Conservation (phyloP, 306 rosid genomes). For the Adenanthera pavonina region DNA sequence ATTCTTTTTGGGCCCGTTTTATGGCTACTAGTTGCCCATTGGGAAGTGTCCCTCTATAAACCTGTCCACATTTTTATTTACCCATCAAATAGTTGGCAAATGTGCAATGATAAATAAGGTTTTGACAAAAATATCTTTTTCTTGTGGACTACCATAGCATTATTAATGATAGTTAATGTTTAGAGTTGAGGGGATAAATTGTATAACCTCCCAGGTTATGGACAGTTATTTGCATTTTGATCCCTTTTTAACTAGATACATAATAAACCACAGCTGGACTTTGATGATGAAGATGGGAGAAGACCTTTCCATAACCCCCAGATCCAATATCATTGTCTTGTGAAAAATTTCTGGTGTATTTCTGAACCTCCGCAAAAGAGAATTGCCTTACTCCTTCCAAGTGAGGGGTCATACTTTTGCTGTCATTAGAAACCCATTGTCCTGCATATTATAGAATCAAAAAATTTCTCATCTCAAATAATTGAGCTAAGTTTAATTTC, state of each 20-base stretch:
- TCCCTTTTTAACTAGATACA: not conserved
- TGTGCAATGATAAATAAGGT: not conserved
- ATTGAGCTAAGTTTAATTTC: not conserved
- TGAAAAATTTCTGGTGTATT: slow-evolving; percentile 54
- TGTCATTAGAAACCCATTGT: slow-evolving; percentile 40
- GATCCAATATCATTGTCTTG: slow-evolving; percentile 40
- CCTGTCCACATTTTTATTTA: slow-evolving; percentile 41
- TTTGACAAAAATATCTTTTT: not conserved
- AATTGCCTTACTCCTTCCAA: slow-evolving; percentile 51
- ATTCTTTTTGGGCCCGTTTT: slow-evolving; percentile 59
- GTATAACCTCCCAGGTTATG: not conserved
- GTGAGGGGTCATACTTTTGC: slow-evolving; percentile 43
- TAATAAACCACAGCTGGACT: not conserved
- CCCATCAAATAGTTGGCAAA: not conserved
- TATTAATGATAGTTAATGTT: not conserved
- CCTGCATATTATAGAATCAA: slow-evolving; percentile 39
- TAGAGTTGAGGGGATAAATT: not conserved
- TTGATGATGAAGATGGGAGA: not conserved
- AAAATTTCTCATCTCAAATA: not conserved
- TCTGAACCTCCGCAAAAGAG: slow-evolving; percentile 64
- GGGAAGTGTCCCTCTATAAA: slow-evolving; percentile 60
- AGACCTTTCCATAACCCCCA: slow-evolving; percentile 78
- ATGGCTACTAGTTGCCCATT: slow-evolving; percentile 57
- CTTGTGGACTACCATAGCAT: not conserved
- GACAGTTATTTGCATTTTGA: not conserved